Conservation (phyloP, 306 rosid species). For the Carpinus fangiana region DNA sequence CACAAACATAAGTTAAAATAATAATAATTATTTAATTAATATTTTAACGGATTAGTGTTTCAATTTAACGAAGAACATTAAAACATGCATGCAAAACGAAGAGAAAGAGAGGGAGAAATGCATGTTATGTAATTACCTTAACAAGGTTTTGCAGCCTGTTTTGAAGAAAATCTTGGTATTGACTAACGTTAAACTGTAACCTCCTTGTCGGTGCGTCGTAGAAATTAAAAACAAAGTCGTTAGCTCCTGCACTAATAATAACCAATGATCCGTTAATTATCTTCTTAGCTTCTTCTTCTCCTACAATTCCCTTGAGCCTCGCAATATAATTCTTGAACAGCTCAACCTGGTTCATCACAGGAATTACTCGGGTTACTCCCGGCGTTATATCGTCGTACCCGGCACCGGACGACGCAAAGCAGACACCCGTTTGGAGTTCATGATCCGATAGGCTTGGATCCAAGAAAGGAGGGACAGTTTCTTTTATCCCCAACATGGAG, state of each 20-base stretch:
- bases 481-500: constrained; percentile 46
- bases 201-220: constrained; percentile 51
- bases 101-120: too few relatives aligned
- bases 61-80: too few relatives aligned
- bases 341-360: constrained; percentile 49
- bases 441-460: constrained; percentile 42
- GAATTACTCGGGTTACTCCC: constrained; percentile 18
- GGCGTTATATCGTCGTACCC: constrained; percentile 57
- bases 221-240: constrained; percentile 55
- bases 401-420: constrained; percentile 61
- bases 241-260: constrained; percentile 60
- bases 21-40: too few relatives aligned
- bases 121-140: constrained; percentile 32
- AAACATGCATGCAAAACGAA: too few relatives aligned
- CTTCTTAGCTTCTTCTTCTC: constrained; percentile 38
- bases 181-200: constrained; percentile 36
- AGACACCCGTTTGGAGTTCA: constrained; percentile 55
- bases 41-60: too few relatives aligned
- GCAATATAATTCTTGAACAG: constrained; percentile 44
- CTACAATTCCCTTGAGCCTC: constrained; percentile 43
- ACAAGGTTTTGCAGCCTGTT: constrained; percentile 36
- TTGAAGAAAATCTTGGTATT: constrained; percentile 60
- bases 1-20: too few relatives aligned
- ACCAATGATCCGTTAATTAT: constrained; percentile 42
- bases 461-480: constrained; percentile 53